These are phyloP conservation scores for Ambrosiella xylebori DNA, from an alignment of 2,329 filamentous ascomycete species.

Conservation along the genomic window DNA sequence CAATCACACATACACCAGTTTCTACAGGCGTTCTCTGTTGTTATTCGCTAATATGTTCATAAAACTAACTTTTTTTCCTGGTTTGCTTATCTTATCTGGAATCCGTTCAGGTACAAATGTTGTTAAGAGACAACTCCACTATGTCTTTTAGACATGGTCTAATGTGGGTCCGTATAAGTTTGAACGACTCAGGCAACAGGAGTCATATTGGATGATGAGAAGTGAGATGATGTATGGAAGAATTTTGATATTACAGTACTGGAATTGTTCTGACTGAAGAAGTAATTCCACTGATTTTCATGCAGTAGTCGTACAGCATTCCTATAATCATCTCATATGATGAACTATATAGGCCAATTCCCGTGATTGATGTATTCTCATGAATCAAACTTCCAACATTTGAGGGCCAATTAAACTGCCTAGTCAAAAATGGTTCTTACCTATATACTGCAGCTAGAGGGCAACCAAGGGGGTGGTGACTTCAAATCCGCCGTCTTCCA, in stretches of 20 bases:
- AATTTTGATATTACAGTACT: no score
- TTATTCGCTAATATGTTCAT: not conserved
- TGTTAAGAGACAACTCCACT: not conserved
- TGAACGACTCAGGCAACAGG: no score
- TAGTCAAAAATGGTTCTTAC: not conserved
- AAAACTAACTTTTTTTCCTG: slow-evolving; percentile 4
- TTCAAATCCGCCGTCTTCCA: slow-evolving; percentile 1
- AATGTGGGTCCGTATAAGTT: slow-evolving; percentile 3
- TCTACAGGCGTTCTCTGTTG: not conserved
- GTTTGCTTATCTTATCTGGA: slow-evolving; percentile 5
- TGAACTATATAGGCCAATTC: no score
- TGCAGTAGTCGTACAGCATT: no score
- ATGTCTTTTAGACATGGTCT: not conserved
- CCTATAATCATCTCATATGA: no score
- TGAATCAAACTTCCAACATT: no score
- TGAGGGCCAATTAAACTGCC: no score
- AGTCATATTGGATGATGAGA: no score
- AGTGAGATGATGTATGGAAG: no score
- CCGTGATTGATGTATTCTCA: no score
- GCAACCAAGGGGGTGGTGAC: not conserved
- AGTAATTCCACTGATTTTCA: no score
- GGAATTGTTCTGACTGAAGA: no score
- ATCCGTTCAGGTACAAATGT: not conserved
- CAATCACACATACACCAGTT: not conserved
- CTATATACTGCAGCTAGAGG: not conserved